These are phyloP conservation scores for Neofusicoccum cordaticola DNA, from an alignment of 2,329 filamentous ascomycete genomes.

Conservation along the genomic window DNA sequence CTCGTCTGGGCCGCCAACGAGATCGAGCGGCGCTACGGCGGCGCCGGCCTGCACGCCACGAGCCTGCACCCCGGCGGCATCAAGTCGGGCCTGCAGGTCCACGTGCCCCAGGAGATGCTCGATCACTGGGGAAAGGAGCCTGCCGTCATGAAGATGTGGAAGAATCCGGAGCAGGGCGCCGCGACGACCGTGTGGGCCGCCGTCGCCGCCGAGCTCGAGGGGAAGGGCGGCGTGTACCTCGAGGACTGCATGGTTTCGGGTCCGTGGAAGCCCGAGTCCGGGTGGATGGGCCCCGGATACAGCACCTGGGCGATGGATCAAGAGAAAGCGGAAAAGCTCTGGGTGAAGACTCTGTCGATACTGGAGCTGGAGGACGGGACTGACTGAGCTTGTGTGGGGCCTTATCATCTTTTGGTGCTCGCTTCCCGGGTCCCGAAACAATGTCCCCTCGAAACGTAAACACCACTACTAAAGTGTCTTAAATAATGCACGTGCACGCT, in stretches of 20 bases:
- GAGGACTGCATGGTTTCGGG: constrained; percentile 30
- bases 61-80: constrained; percentile 32
- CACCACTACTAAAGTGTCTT: too few species aligned
- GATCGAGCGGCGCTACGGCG: neutral
- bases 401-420: too few species aligned
- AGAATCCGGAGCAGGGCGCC: constrained; percentile 12
- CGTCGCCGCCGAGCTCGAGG: constrained; percentile 10
- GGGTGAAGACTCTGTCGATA: neutral
- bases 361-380: too few species aligned
- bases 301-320: neutral
- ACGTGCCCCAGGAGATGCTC: neutral
- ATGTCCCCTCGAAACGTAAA: too few species aligned
- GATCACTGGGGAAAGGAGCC: constrained; percentile 25
- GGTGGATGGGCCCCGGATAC: neutral
- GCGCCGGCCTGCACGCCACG: constrained; percentile 24
- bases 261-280: neutral
- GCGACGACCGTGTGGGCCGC: constrained; percentile 48
- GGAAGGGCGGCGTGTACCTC: constrained; percentile 35
- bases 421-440: too few species aligned
- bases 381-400: too few species aligned
- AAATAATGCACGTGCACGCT: accelerated
- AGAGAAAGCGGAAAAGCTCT: neutral
- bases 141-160: constrained; percentile 52
- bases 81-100: constrained; percentile 42
- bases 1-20: constrained; percentile 27